Evolutionary conservation across 176 grass and related monocot genomes (phyloP).

Genomic region (Raddia distichophylla): DNA sequence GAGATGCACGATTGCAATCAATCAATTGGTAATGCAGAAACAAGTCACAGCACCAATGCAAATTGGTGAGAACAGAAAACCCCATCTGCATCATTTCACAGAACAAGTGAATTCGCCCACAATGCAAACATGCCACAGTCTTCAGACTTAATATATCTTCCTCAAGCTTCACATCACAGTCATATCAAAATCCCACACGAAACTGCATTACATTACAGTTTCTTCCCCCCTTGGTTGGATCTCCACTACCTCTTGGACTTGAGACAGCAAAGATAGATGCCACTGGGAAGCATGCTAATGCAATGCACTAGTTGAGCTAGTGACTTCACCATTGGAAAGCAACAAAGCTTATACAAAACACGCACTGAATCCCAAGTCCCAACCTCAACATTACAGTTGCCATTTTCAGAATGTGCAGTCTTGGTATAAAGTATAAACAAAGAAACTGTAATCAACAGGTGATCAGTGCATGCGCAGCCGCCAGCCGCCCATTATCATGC

Average conservation of each 20-base stretch:
- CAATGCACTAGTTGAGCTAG: constrained; percentile 45
- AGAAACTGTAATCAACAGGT: background rate
- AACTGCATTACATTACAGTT: constrained; percentile 25
- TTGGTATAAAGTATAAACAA: background rate
- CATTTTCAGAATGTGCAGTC: constrained; percentile 31
- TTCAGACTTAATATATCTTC: too few species aligned
- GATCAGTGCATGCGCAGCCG: constrained; percentile 35
- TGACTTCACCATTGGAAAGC: constrained; percentile 33
- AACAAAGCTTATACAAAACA: background rate
- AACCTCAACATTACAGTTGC: background rate
- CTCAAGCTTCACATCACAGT: background rate
- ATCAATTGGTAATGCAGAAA: constrained; percentile 23
- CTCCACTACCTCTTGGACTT: constrained; percentile 45
- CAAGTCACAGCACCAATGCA: constrained; percentile 24
- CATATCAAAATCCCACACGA: constrained; percentile 11
- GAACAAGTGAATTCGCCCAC: constrained; percentile 26
- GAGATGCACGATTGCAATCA: constrained; percentile 37
- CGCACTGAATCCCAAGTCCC: background rate
- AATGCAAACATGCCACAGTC: constrained; percentile 35
- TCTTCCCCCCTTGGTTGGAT: constrained; percentile 28
- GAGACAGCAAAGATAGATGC: constrained; percentile 21
- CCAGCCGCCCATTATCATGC: constrained; percentile 33
- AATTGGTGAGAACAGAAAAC: background rate
- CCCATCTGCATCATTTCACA: background rate
- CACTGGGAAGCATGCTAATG: constrained; percentile 36